A percentile compares a stretch with the other conserved stretches of the same genome.
These are phyloP conservation scores for Neostapfia colusana DNA, from an alignment of 176 grass and related monocot genomes.

Conservation along the genomic window DNA sequence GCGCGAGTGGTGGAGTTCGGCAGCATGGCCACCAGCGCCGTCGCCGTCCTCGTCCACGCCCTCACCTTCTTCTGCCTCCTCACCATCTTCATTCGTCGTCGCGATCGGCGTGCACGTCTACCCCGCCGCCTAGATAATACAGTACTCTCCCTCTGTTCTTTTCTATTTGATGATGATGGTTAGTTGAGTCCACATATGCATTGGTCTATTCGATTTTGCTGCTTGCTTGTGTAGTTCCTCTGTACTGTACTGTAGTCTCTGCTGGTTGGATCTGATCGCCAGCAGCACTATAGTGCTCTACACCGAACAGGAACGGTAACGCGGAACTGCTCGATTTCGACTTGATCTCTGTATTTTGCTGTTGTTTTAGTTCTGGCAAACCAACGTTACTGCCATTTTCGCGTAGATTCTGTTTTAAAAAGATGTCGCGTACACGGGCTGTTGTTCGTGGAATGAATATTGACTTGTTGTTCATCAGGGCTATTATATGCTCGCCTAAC, in stretches of 20 bases:
- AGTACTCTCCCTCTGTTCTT: no score
- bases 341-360: background rate
- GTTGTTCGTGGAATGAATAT: no score
- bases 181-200: no score
- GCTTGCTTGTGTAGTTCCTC: background rate
- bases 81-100: slow-evolving; percentile 72
- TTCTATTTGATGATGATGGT: no score
- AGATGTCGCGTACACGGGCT: no score
- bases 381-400: background rate
- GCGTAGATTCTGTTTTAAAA: background rate
- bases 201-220: background rate
- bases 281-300: no score
- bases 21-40: slow-evolving; percentile 79
- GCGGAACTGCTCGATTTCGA: background rate
- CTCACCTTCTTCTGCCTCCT: slow-evolving; percentile 82
- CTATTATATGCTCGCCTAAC: no score
- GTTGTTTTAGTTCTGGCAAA: background rate
- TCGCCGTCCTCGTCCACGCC: slow-evolving; percentile 80
- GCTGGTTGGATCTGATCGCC: background rate
- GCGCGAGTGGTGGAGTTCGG: slow-evolving; percentile 72
- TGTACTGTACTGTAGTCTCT: background rate
- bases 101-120: slow-evolving; percentile 76
- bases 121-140: no score
- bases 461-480: no score
- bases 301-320: background rate